A percentile compares a stretch with the other conserved stretches of the same genome.
Evolutionary conservation across 192 early-diverging fungal species (phyloP).

Genomic region (Geranomyces michiganensis): DNA sequence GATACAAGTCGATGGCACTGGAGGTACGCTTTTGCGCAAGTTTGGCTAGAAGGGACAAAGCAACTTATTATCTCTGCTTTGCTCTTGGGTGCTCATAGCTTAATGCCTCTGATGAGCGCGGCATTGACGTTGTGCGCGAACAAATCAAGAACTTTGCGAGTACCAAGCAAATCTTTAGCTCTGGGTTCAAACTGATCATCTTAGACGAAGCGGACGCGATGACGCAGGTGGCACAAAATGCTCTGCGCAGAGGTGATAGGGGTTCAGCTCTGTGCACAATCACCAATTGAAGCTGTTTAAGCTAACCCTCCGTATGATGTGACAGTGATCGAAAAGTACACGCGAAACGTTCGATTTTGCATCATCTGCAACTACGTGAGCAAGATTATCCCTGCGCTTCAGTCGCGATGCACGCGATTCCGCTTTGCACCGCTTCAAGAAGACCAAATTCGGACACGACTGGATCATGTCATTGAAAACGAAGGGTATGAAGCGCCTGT

Average conservation of each 20-base stretch:
- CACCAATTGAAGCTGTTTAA: too few relatives aligned
- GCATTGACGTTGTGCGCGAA: constrained; percentile 96
- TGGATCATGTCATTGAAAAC: constrained; percentile 50
- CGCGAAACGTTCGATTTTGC: constrained; percentile 95
- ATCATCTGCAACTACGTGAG: constrained; percentile 98
- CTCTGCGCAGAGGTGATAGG: constrained; percentile 79
- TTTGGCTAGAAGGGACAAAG: neutral
- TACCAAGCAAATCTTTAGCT: constrained; percentile 89
- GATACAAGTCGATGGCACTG: constrained; percentile 87
- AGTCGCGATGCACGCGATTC: constrained; percentile 98
- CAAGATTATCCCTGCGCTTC: constrained; percentile 96
- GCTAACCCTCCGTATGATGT: too few relatives aligned
- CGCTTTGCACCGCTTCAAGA: constrained; percentile 86
- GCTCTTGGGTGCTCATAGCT: constrained; percentile 56
- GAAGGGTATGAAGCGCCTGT: constrained; percentile 31
- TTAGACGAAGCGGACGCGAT: constrained; percentile 97
- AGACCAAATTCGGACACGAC: constrained; percentile 75
- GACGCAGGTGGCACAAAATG: constrained; percentile 90
- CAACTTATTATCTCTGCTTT: neutral
- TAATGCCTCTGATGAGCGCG: constrained; percentile 98
- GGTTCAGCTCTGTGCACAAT: too few relatives aligned
- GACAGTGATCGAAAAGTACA: constrained; percentile 97
- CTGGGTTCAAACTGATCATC: constrained; percentile 94
- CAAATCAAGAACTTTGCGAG: constrained; percentile 99
- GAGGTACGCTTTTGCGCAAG: constrained; percentile 60